These are phyloP conservation scores for Poterioochromonas sp. DNA, from an alignment of 352 stramenopile genomes.

Conservation along the genomic window DNA sequence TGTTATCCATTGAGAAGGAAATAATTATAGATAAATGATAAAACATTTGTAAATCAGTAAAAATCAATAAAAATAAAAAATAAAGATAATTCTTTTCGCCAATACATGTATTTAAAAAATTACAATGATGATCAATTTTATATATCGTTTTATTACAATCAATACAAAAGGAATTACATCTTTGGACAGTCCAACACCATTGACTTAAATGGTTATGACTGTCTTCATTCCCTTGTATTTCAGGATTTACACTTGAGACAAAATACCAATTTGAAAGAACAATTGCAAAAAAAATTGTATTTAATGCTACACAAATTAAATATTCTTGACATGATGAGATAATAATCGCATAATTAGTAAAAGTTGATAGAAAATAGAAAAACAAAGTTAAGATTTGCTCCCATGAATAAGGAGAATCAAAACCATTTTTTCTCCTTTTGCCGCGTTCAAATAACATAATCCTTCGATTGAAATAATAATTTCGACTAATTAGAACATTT, in stretches of 20 bases:
- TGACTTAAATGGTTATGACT: background rate
- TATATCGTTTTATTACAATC: slow-evolving; percentile 76
- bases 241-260: background rate
- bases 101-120: slow-evolving; percentile 85
- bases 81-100: slow-evolving; percentile 43
- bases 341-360: too few relatives aligned
- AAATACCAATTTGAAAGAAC: too few relatives aligned
- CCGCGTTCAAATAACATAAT: too few relatives aligned
- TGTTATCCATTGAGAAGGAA: background rate
- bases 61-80: slow-evolving; percentile 19
- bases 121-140: slow-evolving; percentile 80
- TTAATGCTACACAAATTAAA: too few relatives aligned
- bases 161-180: slow-evolving; percentile 68
- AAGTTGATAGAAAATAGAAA: too few relatives aligned
- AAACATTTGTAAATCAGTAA: background rate
- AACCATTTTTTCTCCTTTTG: too few relatives aligned
- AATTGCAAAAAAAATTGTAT: too few relatives aligned
- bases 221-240: background rate
- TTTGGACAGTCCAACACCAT: slow-evolving; percentile 30
- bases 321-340: too few relatives aligned
- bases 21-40: background rate
- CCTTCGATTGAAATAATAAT: too few relatives aligned
- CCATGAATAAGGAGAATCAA: too few relatives aligned
- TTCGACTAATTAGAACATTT: too few relatives aligned
- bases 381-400: too few relatives aligned